Evolutionary conservation across 2,329 filamentous ascomycete genomes (phyloP).

Genomic region (Paracorniculantispora psalliotae): DNA sequence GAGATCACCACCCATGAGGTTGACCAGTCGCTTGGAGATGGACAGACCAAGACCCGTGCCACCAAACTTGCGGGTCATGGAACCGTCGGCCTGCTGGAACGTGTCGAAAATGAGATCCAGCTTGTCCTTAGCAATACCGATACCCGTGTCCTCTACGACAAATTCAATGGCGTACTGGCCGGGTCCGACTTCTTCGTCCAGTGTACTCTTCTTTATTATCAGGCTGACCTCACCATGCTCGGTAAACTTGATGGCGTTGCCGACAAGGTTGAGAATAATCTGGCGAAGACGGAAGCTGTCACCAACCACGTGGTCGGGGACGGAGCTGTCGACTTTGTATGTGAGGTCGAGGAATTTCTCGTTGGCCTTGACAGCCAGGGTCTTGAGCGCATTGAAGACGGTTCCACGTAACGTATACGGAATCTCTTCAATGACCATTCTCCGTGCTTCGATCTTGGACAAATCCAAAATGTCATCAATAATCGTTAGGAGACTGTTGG

Average conservation of each 20-base stretch:
- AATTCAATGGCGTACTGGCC: constrained; percentile 94
- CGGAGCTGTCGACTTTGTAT: constrained; percentile 87
- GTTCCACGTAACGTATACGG: constrained; percentile 91
- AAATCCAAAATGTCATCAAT: constrained; percentile 80
- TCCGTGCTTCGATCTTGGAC: constrained; percentile 85
- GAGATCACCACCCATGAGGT: constrained; percentile 91
- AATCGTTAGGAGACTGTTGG: constrained; percentile 92
- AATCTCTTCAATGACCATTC: constrained; percentile 98
- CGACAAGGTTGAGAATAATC: constrained; percentile 94
- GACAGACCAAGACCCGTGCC: constrained; percentile 90
- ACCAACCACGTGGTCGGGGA: constrained; percentile 91
- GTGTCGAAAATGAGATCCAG: constrained; percentile 97
- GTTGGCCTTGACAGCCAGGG: constrained; percentile 92
- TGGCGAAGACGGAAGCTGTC: constrained; percentile 95
- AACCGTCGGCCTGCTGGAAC: constrained; percentile 96
- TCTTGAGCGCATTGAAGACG: constrained; percentile 96
- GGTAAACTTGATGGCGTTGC: constrained; percentile 98
- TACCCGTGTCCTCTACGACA: constrained; percentile 91
- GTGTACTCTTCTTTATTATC: constrained; percentile 68
- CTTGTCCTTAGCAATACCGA: constrained; percentile 93
- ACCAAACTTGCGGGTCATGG: constrained; percentile 92
- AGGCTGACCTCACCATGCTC: constrained; percentile 94
- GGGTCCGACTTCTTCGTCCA: constrained; percentile 57
- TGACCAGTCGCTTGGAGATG: constrained; percentile 91
- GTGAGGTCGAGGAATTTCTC: constrained; percentile 91